These are phyloP conservation scores for Ophioceras dolichostomum DNA, from an alignment of 2,329 filamentous ascomycete species.

Conservation along the genomic window DNA sequence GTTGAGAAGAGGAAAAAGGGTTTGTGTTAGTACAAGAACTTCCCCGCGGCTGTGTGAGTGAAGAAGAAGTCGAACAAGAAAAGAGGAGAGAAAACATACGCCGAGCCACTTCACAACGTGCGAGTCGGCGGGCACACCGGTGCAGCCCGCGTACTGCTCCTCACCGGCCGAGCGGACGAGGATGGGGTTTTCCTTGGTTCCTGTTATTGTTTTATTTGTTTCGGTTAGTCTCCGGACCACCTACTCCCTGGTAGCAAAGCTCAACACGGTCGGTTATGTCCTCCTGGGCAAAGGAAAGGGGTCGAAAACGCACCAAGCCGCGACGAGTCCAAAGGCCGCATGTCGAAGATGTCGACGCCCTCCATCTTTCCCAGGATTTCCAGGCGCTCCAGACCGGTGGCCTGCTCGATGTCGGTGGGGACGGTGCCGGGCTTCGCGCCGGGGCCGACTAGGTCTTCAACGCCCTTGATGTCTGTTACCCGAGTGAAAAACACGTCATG, in stretches of 20 bases:
- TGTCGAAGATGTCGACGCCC: constrained; percentile 95
- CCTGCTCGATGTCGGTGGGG: constrained; percentile 88
- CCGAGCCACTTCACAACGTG: constrained; percentile 86
- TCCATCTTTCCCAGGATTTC: constrained; percentile 99
- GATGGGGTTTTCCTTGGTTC: constrained; percentile 84
- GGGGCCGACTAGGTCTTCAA: constrained; percentile 73
- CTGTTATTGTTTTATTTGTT: no score
- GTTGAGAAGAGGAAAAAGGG: no score
- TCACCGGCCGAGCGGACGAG: constrained; percentile 82
- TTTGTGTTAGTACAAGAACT: background rate
- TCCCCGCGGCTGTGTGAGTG: no score
- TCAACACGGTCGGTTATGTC: no score
- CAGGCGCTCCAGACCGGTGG: constrained; percentile 95
- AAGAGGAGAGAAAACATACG: constrained; percentile 38
- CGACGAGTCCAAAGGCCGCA: constrained; percentile 88
- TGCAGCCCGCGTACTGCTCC: constrained; percentile 96
- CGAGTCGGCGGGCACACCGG: constrained; percentile 83
- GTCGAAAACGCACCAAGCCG: constrained; percentile 53
- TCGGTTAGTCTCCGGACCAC: no score
- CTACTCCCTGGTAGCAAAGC: no score
- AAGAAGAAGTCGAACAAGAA: background rate
- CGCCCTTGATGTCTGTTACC: constrained; percentile 61
- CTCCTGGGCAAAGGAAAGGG: no score
- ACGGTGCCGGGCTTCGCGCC: constrained; percentile 75
- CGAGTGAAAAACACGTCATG: background rate